Evolutionary conservation across 164 flowering plant genomes (phyloP).

Genomic region (Liriodendron chinense): DNA sequence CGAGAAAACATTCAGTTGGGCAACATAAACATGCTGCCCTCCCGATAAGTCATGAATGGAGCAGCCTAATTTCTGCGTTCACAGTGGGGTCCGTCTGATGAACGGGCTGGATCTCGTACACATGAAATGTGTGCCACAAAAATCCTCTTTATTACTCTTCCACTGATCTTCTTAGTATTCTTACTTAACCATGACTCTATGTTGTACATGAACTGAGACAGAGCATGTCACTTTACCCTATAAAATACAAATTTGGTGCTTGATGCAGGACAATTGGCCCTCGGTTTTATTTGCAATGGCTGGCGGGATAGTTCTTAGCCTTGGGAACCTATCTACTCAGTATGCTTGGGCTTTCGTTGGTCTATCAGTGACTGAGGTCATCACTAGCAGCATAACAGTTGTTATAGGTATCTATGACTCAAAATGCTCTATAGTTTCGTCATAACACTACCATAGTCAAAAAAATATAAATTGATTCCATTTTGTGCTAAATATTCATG

Average conservation of each 20-base stretch:
- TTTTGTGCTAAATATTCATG: not conserved
- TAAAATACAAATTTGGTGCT: constrained; percentile 1
- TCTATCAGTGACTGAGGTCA: constrained; percentile 71
- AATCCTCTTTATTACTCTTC: not conserved
- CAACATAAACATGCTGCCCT: not conserved
- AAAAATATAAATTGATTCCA: not conserved
- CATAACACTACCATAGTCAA: not conserved
- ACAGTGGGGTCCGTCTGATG: not conserved
- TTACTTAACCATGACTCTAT: not conserved
- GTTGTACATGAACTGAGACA: not conserved
- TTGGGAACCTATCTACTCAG: constrained; percentile 74
- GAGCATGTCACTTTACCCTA: not conserved
- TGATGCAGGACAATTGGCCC: constrained; percentile 76
- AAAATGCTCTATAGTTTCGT: not conserved
- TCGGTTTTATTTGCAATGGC: constrained; percentile 77
- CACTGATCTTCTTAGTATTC: not conserved
- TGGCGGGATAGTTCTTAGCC: constrained; percentile 74
- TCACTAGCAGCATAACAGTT: constrained; percentile 71
- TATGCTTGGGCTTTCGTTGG: constrained; percentile 94
- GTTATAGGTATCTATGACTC: constrained; percentile 54
- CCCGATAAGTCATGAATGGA: not conserved
- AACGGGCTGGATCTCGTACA: no score
- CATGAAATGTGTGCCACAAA: not conserved
- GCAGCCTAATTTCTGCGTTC: not conserved
- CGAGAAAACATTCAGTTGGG: not conserved